Conservation (phyloP, 2,329 filamentous ascomycete species). For the Fusarium cicatricum region DNA sequence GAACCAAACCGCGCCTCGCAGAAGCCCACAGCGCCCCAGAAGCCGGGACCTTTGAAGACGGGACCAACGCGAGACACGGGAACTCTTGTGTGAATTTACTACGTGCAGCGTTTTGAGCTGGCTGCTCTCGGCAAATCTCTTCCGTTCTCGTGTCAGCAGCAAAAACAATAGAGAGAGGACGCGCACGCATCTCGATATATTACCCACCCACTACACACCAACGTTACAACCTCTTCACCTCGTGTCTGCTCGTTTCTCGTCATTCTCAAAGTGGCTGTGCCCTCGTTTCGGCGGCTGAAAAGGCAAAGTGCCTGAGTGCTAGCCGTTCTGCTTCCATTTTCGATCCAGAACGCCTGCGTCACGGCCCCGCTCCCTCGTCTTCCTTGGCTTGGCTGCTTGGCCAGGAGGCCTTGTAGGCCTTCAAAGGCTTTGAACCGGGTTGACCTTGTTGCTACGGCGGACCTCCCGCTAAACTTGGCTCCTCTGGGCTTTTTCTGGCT, state of each 20-base stretch:
- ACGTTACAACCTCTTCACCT: slow-evolving; percentile 5
- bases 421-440: not conserved
- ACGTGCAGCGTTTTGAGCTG: not conserved
- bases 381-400: slow-evolving; percentile 10
- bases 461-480: slow-evolving; percentile 33
- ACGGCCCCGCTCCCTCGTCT: slow-evolving; percentile 18
- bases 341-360: slow-evolving; percentile 31
- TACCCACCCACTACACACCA: slow-evolving; percentile 27
- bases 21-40: not conserved
- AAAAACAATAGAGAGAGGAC: slow-evolving; percentile 12
- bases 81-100: slow-evolving; percentile 27
- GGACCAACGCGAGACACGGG: slow-evolving; percentile 2
- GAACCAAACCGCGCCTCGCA: not conserved
- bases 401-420: slow-evolving; percentile 3
- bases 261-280: slow-evolving; percentile 27
- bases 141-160: slow-evolving; percentile 14
- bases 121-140: slow-evolving; percentile 1
- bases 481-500: not conserved
- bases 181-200: slow-evolving; percentile 29
- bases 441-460: slow-evolving; percentile 34
- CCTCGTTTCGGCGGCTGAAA: not conserved
- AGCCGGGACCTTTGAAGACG: not conserved
- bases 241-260: slow-evolving; percentile 19
- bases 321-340: not conserved
- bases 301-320: not conserved